These are phyloP conservation scores for Dactylonectria estremocensis DNA, from an alignment of 2,329 filamentous ascomycete species.

Conservation along the genomic window DNA sequence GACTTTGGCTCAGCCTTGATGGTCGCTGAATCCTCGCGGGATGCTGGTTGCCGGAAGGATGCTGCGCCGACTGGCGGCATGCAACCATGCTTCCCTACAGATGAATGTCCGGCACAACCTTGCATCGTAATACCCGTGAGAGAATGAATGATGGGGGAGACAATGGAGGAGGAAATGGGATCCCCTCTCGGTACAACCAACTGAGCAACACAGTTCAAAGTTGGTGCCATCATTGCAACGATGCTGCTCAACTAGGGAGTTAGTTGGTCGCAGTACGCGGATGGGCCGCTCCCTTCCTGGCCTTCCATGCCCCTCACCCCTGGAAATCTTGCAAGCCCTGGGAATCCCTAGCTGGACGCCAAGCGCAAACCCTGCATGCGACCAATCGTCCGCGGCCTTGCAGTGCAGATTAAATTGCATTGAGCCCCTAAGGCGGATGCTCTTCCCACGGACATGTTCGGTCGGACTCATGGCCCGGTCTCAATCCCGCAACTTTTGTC, in stretches of 20 bases:
- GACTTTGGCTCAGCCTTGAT: conserved; percentile 35
- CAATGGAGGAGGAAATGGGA: background rate
- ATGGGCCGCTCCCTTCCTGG: conserved; percentile 23
- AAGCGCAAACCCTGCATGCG: conserved; percentile 32
- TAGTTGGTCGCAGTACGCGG: conserved; percentile 6
- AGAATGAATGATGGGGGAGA: background rate
- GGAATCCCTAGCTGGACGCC: conserved; percentile 28
- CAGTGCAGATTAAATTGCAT: conserved; percentile 47
- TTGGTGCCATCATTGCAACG: background rate
- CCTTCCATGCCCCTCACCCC: conserved; percentile 32
- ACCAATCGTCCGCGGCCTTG: conserved; percentile 41
- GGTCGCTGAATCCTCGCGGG: conserved; percentile 19
- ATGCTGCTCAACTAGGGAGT: conserved; percentile 7
- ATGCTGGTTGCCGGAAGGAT: conserved; percentile 12
- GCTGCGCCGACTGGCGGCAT: conserved; percentile 9
- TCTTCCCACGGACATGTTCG: conserved; percentile 4
- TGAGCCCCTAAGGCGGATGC: conserved; percentile 24
- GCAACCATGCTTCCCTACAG: conserved; percentile 15
- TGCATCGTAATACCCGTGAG: background rate
- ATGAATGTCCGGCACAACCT: background rate
- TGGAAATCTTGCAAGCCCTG: conserved; percentile 36
- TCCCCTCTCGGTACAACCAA: background rate
- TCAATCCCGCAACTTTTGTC: conserved; percentile 4
- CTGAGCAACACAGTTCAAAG: background rate
- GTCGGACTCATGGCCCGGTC: conserved; percentile 22